phyloP scores from a whole-genome alignment of 345 rosid genomes.

The Psidium guajava region DNA sequence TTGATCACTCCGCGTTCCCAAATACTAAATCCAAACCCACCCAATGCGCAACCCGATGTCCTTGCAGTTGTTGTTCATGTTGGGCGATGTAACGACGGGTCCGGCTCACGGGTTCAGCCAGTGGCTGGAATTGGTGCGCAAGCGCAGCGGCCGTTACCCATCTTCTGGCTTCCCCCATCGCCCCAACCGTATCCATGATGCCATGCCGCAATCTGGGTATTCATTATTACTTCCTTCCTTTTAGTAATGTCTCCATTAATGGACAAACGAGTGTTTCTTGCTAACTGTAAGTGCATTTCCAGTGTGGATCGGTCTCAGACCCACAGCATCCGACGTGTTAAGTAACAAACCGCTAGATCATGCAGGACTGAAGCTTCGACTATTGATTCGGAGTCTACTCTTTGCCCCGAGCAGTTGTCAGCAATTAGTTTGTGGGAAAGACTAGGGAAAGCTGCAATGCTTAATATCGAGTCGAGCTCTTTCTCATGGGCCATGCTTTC shows the following conservation, averaged over 20 bases:
- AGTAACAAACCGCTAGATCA: neutral
- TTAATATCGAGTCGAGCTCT: constrained; percentile 56
- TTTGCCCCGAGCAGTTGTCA: constrained; percentile 33
- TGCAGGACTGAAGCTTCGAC: constrained; percentile 51
- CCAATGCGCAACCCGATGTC: neutral
- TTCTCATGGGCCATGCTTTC: constrained; percentile 90
- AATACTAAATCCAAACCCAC: neutral
- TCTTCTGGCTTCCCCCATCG: constrained; percentile 88
- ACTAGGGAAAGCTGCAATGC: constrained; percentile 61
- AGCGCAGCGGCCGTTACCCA: constrained; percentile 64
- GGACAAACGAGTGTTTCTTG: neutral
- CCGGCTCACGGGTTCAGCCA: constrained; percentile 76
- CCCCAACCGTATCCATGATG: constrained; percentile 24
- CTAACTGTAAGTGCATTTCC: neutral
- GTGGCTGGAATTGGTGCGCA: constrained; percentile 99
- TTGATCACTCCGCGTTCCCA: neutral
- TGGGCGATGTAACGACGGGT: constrained; percentile 92
- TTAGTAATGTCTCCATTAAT: neutral
- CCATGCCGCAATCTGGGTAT: constrained; percentile 2
- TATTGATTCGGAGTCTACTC: constrained; percentile 35
- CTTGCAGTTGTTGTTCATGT: constrained; percentile 83
- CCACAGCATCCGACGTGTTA: neutral
- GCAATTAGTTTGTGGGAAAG: constrained; percentile 87
- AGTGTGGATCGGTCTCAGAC: neutral
- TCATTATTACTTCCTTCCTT: neutral